Base-by-base conservation (phyloP, 2,329 filamentous ascomycete species). In the Aspergillus sp. region DNA sequence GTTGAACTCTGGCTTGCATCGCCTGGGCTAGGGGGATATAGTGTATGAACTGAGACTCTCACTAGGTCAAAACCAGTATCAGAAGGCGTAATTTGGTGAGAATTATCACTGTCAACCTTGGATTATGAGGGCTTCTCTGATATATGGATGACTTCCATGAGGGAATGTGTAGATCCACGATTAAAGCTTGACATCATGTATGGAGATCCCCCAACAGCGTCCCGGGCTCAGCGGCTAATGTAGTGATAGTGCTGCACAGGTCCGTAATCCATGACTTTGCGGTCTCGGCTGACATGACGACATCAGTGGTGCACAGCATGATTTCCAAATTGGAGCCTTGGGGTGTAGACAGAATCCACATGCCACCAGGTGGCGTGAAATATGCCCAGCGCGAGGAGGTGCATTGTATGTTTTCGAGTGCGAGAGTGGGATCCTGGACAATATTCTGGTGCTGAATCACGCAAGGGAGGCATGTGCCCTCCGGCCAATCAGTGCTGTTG, bases 401-500 rank as follows among this genome's bases (percentile, higher is more conserved):
- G 16, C 36, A 40, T n/a, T 40, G 7, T 5, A 40, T 50, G 63
- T 74, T 42, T 2, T 49, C 41, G 5, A 51, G 41, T 11, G 34
- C 34, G 13, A 56, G 29, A 7, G 40, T 40, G 32, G 50, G 51
- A 17, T 44, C 38, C 5, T 45, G 34, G 5, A 47, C 47, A 16
- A 36, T 14, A 45, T 70, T 50, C n/a, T 54, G 55, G 7, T 57
- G 55, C 25, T 54, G 53, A 14, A 57, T 17, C 2, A 57, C 36
- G 11, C 38, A 54, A 4, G 11, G 44, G 40, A 57, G 46, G 3
- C 38, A 14, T 3, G 45, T 53, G n/a, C 31, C 45, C 9, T 13
- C 14, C 0, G 49, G 17, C 38, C 48, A 45, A 17, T 54, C 38
- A 2, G 52, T 54, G 21, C 52, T 47, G 17, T 17, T 21, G 5